Base-by-base conservation (phyloP, 345 rosid genomes). In the Dovyalis caffra region DNA sequence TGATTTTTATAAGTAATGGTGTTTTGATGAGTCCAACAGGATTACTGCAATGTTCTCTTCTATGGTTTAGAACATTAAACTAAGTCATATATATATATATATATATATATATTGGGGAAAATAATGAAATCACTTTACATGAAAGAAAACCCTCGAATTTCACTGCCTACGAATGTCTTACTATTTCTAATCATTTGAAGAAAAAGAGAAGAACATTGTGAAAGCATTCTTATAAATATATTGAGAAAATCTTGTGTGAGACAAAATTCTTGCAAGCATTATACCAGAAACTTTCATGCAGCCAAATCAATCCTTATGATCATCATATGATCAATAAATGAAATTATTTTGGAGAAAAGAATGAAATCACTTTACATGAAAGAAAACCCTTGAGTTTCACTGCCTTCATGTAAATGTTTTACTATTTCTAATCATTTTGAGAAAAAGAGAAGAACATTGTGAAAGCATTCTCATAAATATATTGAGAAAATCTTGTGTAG, bases 401-500 rank as follows among this genome's bases (percentile, higher is more conserved):
- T 51, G 23, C 25, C 8, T 21, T 51, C 57, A 21, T 51, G 57
- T 51, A 23, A 21, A 5, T 21, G 57, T 51, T 1, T 2, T 51
- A 21, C 10, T 21, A 6, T 51, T 51, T 51, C n/a, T 51, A 21
- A 51, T 51, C 25, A 51, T 18, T 49, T 51, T 8, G 51, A 4
- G 18, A 10, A 9, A n/a, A 3, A 29, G 20, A 61, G 67, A 21
- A 26, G 40, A 6, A 38, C 8, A 40, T 10, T 25, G 21, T 72
- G 37, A 18, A 21, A 28, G 33, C 23, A 18, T 16, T 34, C 34
- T 20, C 6, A 68, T 47, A 21, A 26, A n/a, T 10, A 71, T 16
- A 75, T 57, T 37, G 45, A 3, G 70, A 72, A 72, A 79, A 73
- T 80, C 66, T 69, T 72, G 43, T 68, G 74, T 65, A 68, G 75